These are phyloP conservation scores for Orbilia javanica DNA, from an alignment of 2,329 filamentous ascomycete species.

Conservation along the genomic window DNA sequence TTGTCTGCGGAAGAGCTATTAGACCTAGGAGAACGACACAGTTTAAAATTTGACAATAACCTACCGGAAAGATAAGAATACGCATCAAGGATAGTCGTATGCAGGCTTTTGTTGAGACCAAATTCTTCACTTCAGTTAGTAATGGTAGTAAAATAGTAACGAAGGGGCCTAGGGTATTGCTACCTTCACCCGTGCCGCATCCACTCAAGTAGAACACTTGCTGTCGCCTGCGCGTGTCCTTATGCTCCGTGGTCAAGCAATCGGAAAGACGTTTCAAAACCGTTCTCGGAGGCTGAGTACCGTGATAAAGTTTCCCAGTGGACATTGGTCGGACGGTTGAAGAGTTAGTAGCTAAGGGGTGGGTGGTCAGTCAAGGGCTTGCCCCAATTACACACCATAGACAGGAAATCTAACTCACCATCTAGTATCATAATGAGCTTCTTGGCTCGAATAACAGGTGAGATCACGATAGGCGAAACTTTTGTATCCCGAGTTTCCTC, in stretches of 20 bases:
- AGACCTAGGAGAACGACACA: not conserved
- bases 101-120: constrained; percentile 41
- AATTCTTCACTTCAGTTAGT: constrained; percentile 23
- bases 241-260: constrained; percentile 26
- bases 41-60: not conserved
- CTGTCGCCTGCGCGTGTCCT: constrained; percentile 32
- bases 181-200: constrained; percentile 38
- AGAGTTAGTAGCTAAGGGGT: not conserved
- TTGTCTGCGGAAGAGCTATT: constrained; percentile 66
- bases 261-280: constrained; percentile 51
- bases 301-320: not conserved
- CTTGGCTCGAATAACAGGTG: constrained; percentile 14
- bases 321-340: not conserved
- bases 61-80: constrained; percentile 51
- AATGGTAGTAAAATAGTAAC: not conserved
- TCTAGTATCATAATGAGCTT: constrained; percentile 49
- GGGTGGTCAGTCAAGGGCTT: not conserved
- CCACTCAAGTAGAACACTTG: constrained; percentile 47
- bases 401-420: constrained; percentile 4
- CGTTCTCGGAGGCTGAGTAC: constrained; percentile 25
- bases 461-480: constrained; percentile 14
- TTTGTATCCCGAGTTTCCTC: constrained; percentile 3
- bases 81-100: constrained; percentile 37
- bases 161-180: not conserved
- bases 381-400: not conserved